Conservation (phyloP, 176 grass and related monocot genomes). For the Tillandsia fasciculata region DNA sequence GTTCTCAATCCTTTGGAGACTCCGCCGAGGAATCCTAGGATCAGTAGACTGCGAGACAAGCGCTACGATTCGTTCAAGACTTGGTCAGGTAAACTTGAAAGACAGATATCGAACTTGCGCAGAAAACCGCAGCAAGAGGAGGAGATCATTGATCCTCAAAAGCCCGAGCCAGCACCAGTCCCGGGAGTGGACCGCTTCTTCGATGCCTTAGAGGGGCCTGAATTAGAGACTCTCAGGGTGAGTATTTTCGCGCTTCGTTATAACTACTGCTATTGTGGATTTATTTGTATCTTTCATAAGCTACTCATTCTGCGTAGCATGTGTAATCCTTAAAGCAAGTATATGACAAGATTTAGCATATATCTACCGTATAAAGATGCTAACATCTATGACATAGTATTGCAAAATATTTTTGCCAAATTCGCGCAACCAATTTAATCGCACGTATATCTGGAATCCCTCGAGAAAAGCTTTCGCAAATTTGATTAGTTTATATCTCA, state of each 20-base stretch:
- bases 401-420: too few species aligned
- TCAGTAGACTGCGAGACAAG: constrained; percentile 30
- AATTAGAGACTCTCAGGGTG: constrained; percentile 80
- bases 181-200: constrained; percentile 73
- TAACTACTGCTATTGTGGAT: neutral
- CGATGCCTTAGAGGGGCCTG: constrained; percentile 86
- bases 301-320: neutral
- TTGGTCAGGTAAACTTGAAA: constrained; percentile 73
- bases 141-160: constrained; percentile 1
- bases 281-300: neutral
- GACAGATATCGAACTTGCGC: constrained; percentile 56
- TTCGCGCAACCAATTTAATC: too few species aligned
- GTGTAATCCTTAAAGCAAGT: too few species aligned
- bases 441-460: too few species aligned
- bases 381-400: too few species aligned
- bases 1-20: constrained; percentile 8
- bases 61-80: constrained; percentile 88
- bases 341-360: too few species aligned
- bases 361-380: too few species aligned
- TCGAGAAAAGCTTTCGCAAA: too few species aligned
- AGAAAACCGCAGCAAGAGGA: constrained; percentile 26
- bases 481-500: too few species aligned
- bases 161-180: constrained; percentile 12
- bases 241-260: neutral
- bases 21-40: constrained; percentile 8